phyloP scores from a whole-genome alignment of 768 basidiomycete species.

The Paxillus involutus region DNA sequence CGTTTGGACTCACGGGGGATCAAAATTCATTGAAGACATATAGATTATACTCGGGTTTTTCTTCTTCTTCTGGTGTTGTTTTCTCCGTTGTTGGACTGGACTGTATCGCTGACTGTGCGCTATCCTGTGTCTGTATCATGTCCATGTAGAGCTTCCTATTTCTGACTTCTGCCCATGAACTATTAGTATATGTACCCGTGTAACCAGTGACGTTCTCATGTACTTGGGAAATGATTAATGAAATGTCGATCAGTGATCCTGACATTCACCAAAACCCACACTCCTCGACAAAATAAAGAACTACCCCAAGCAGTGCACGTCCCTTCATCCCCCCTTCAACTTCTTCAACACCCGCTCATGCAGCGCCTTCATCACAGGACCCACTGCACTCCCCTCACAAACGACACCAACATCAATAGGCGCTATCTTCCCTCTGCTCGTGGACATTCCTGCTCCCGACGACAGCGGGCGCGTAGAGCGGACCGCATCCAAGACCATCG shows the following conservation, averaged over 20 bases:
- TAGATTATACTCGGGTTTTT: not conserved
- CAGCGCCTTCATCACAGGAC: slow-evolving; percentile 39
- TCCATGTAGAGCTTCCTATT: no score
- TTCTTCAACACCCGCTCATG: slow-evolving; percentile 45
- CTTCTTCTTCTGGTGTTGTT: no score
- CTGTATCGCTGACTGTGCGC: no score
- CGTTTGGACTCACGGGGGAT: slow-evolving; percentile 44
- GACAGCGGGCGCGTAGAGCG: slow-evolving; percentile 26
- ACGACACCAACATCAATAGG: slow-evolving; percentile 63
- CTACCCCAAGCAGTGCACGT: not conserved
- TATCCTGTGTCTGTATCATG: no score
- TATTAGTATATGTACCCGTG: no score
- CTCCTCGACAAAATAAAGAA: no score
- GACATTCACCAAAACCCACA: not conserved
- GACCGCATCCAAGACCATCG: slow-evolving; percentile 52
- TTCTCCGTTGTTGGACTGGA: no score
- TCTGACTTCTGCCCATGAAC: no score
- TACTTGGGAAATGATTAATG: no score
- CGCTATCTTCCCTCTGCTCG: slow-evolving; percentile 45
- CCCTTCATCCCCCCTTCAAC: slow-evolving; percentile 19
- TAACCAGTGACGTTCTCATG: no score
- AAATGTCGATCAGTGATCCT: no score
- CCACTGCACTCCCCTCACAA: slow-evolving; percentile 51
- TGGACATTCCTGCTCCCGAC: slow-evolving; percentile 1
- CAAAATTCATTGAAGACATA: slow-evolving; percentile 47